phyloP scores from a whole-genome alignment of 257 asterid genomes.

The Gentiana straminea region DNA sequence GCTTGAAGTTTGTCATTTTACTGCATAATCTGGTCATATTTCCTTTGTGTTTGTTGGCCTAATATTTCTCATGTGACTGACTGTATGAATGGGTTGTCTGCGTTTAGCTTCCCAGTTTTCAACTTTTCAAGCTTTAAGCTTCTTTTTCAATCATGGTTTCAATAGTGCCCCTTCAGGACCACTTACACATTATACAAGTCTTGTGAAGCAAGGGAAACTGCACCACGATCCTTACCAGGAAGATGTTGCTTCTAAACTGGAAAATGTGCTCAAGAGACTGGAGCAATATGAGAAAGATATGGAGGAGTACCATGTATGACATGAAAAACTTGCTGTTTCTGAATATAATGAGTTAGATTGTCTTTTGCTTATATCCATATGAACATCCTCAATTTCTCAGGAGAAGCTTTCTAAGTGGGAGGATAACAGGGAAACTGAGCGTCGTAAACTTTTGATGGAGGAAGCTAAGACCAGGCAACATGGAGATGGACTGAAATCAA shows the following conservation, averaged over 20 bases:
- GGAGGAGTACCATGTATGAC: constrained; percentile 70
- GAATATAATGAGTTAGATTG: not conserved
- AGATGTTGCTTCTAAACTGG: constrained; percentile 70
- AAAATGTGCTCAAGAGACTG: constrained; percentile 67
- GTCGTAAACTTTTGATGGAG: constrained; percentile 58
- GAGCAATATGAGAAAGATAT: constrained; percentile 79
- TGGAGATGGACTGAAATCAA: constrained; percentile 32
- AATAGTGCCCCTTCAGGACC: constrained; percentile 44
- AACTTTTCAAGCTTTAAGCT: constrained; percentile 1
- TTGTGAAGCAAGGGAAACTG: constrained; percentile 76
- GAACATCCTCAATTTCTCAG: constrained; percentile 22
- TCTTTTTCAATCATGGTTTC: constrained; percentile 15
- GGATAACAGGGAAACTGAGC: constrained; percentile 55
- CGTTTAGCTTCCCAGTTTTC: not conserved
- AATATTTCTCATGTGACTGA: not conserved
- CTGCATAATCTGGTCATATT: not conserved
- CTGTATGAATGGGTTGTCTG: not conserved
- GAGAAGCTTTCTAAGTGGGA: constrained; percentile 73
- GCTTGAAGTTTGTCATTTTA: not conserved
- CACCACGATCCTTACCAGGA: constrained; percentile 84
- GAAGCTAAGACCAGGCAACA: constrained; percentile 74
- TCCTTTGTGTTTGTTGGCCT: not conserved
- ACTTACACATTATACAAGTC: constrained; percentile 61
- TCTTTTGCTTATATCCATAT: constrained; percentile 14
- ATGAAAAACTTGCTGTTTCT: constrained; percentile 1